Evolutionary conservation across 2,329 filamentous ascomycete genomes (phyloP), one percentile per base, ranked within the genome.

Genomic region (Sporothrix curviconia): DNA sequence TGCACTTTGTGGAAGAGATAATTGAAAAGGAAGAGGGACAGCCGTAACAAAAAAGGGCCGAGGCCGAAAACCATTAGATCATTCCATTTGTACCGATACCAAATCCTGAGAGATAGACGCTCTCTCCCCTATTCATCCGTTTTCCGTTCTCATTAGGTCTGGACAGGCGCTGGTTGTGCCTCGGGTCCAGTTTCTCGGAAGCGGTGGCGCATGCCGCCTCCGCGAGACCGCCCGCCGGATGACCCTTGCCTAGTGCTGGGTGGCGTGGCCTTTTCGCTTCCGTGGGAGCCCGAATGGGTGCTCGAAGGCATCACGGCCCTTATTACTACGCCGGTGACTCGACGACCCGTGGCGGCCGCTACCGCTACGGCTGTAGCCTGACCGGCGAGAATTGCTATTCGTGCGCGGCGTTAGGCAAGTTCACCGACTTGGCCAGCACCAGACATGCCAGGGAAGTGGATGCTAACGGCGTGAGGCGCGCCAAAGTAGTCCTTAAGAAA

Each of bases 381-480:
- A 55, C 17, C 59, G 60, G 2, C 59, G 60, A 11, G 60, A 36
- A 42, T 64, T 64, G 62, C 62, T 64, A 7, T 59, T 59, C 11
- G 61, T 52, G 5, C 62, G 60, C 22, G 60, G 32, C 19, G 57
- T 9, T 6, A n/a, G 60, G 69, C 36, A 76, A 64, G 43, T 62
- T 67, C 17, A 79, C 61, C 1, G 66, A 70, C 61, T 74, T 80
- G n/a, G 40, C 30, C 40, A 9, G 5, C 70, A 61, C 30, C 70
- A 1, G 67, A 60, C 62, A 74, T 72, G 7, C 77, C 78, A 9
- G 78, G 78, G 22, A 81, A 65, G 37, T 73, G 73, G 61, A 82
- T 74, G 49, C 17, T 69, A 66, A 46, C 75, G 1, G 69, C 17
- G 69, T 74, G 55, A 70, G 71, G 66, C 65, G 37, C 67, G 57